Conservation (phyloP, 2,329 filamentous ascomycete genomes). For the Beauveria caledonica region DNA sequence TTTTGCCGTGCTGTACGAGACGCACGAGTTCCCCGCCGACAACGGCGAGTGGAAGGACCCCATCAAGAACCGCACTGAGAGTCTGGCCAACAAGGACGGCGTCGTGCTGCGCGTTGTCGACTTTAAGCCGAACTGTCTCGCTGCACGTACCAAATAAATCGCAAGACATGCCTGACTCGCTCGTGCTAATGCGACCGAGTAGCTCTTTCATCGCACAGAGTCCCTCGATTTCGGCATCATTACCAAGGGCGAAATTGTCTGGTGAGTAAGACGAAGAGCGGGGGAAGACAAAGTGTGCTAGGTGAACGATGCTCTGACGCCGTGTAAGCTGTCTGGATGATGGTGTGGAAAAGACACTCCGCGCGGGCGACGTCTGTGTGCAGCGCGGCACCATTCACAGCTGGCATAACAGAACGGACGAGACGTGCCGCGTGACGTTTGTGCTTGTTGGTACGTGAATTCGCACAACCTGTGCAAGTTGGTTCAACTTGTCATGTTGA, state of each 20-base stretch:
- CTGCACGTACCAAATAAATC: constrained; percentile 5
- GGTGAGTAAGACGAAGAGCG: constrained; percentile 1
- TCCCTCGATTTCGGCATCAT: constrained; percentile 18
- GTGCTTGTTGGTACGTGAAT: constrained; percentile 14
- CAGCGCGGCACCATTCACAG: constrained; percentile 18
- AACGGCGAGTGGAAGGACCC: constrained; percentile 17
- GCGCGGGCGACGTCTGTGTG: constrained; percentile 16
- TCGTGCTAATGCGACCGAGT: not conserved
- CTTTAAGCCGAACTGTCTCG: constrained; percentile 13
- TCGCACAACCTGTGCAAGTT: not conserved
- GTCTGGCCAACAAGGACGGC: constrained; percentile 15
- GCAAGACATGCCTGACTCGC: too few relatives aligned
- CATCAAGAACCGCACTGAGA: constrained; percentile 11
- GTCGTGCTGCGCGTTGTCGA: constrained; percentile 16
- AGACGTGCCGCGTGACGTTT: constrained; percentile 16
- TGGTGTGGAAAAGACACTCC: constrained; percentile 14
- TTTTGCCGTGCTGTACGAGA: constrained; percentile 18
- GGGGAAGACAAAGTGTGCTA: not conserved
- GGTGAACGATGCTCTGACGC: not conserved
- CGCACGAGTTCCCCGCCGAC: constrained; percentile 16
- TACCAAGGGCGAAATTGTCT: constrained; percentile 15
- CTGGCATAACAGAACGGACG: constrained; percentile 15
- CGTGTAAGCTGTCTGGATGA: constrained; percentile 15
- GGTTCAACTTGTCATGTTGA: not conserved
- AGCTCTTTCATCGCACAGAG: constrained; percentile 18